Evolutionary conservation across 208 protist genomes (phyloP).

Genomic region (Polymyxa betae): DNA sequence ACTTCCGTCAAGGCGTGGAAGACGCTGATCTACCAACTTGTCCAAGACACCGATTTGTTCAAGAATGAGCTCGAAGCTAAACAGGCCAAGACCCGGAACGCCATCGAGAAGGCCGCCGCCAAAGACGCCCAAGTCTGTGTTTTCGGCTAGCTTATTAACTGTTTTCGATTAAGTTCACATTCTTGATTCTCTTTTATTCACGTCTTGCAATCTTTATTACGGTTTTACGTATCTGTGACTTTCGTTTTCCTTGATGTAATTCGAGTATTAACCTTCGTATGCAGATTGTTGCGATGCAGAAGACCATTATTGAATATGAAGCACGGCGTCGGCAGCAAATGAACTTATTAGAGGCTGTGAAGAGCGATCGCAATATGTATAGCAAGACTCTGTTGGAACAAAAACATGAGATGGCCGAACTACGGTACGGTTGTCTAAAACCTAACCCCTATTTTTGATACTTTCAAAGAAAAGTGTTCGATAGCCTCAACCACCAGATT

Average conservation of each 20-base stretch:
- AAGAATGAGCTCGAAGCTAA: constrained; percentile 38
- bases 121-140: not conserved
- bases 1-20: constrained; percentile 42
- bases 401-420: constrained; percentile 42
- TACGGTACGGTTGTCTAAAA: too few relatives aligned
- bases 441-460: too few relatives aligned
- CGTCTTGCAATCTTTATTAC: too few relatives aligned
- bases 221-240: too few relatives aligned
- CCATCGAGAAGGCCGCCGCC: not conserved
- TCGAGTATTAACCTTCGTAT: not conserved
- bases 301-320: constrained; percentile 43
- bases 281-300: constrained; percentile 31
- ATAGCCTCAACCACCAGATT: constrained; percentile 17
- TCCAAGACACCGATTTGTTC: constrained; percentile 44
- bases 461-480: not conserved
- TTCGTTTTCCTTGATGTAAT: too few relatives aligned
- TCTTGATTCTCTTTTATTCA: too few relatives aligned
- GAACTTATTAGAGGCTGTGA: constrained; percentile 34
- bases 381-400: constrained; percentile 42
- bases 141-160: not conserved
- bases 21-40: constrained; percentile 38
- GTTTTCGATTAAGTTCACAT: too few relatives aligned
- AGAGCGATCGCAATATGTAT: constrained; percentile 39
- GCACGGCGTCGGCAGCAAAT: constrained; percentile 19
- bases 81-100: constrained; percentile 6